Conservation (phyloP, 345 rosid genomes). For the Xanthoceras sorbifolium region DNA sequence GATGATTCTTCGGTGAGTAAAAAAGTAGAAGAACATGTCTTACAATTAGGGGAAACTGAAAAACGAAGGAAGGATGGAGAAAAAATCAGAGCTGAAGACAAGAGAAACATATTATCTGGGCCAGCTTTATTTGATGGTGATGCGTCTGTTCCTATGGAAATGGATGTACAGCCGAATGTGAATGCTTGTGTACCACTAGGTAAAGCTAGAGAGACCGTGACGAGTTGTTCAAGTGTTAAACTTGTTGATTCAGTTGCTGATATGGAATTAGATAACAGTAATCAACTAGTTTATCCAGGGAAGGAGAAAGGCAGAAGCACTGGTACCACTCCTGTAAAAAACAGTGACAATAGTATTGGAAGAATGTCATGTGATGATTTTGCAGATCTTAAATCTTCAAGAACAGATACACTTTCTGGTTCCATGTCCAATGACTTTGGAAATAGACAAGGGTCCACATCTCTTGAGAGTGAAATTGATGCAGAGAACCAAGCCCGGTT, state of each 20-base stretch:
- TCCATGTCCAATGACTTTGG: constrained; percentile 30
- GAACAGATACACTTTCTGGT: constrained; percentile 23
- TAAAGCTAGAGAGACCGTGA: constrained; percentile 16
- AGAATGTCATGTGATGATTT: constrained; percentile 19
- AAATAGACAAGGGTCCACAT: constrained; percentile 36
- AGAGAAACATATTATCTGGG: constrained; percentile 4
- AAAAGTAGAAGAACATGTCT: constrained; percentile 17
- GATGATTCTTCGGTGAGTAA: constrained; percentile 23
- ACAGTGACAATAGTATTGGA: constrained; percentile 14
- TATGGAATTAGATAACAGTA: constrained; percentile 31
- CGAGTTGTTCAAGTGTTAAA: constrained; percentile 18
- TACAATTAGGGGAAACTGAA: constrained; percentile 18
- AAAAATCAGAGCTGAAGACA: constrained; percentile 9
- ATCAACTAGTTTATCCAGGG: constrained; percentile 12
- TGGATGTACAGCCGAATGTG: constrained; percentile 29
- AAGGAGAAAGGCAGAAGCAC: constrained; percentile 18
- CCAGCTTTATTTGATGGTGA: constrained; percentile 21
- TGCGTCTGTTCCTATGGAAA: constrained; percentile 29
- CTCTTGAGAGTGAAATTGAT: constrained; percentile 79
- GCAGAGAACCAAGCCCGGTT: constrained; percentile 66
- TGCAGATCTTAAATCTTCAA: constrained; percentile 20
- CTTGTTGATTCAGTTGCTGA: constrained; percentile 14
- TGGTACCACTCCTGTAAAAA: constrained; percentile 3
- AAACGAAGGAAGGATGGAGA: constrained; percentile 22
- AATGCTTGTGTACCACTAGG: constrained; percentile 15